Base-by-base conservation (phyloP, 495 filamentous ascomycete genomes). In the Margaritispora aquatica region DNA sequence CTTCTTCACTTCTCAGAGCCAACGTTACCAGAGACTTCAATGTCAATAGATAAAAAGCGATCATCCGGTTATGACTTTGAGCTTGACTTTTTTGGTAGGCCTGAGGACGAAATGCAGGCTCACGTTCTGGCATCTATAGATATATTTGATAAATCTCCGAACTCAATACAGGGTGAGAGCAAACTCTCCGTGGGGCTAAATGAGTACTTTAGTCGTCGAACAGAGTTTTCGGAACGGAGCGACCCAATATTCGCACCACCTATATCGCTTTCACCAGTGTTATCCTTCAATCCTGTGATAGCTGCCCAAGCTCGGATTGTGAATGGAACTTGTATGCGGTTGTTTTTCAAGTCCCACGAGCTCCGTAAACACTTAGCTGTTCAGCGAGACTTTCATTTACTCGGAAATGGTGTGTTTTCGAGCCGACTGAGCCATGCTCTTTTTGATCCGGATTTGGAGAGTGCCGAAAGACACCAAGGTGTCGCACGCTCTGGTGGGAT, bases 391-490 rank as follows among this genome's bases (percentile, higher is more conserved):
- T 96, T 89, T 66, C 89, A 92, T 46, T 79, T 97, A 4, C 75
- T 97, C 4, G 88, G 88, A 1, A 88, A 96, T 66, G 92, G 92
- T 24, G 77, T 89, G 2, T 95, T 97, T 68, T 80, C 83, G 29
- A 84, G 87, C 29, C 83, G 85, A 7, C 82, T 98, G 20, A 85
- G 87, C 1, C 81, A 91, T 57, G 88, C 92, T 2, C 81, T 98
- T 1, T 97, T 98, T 69, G 85, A 89, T 56, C 84, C 91, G 0
- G 86, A 95, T n/a, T 82, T 92, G 51, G 83, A 86, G 50, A 87
- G 86, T 20, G 88, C 90, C 34, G 90, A 96, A 62, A 79, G 88
- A 52, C 80, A 80, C 49, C 68, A 78, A 17, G 88, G 89, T 3
- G 81, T 85, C 21, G 78, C 87, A 17, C 80, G 87, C 3, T 83